Base-by-base conservation (phyloP, 371 early-diverging fungal species). In the Basidiobolus meristosporus region DNA sequence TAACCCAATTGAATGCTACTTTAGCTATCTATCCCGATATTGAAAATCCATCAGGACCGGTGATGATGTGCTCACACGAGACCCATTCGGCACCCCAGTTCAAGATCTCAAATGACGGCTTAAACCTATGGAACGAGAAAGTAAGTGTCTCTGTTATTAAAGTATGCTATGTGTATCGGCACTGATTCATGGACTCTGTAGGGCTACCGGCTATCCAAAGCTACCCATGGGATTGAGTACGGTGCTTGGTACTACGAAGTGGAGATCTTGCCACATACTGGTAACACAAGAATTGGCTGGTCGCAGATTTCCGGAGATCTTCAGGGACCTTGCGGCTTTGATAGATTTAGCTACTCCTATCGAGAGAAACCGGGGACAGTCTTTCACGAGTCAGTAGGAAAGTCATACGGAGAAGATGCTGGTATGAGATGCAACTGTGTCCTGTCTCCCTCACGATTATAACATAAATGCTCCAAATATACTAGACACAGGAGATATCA, bases 171-270 rank as follows among this genome's bases (percentile, higher is more conserved):
- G 17, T 14, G n/a, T 14, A 22, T 14, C 17, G 9, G 20, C 15
- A 11, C 11, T 30, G 2, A 10, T 7, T 7, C 5, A 19, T 6
- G 7, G n/a, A 28, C 3, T 18, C 3, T 6, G 12, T 40, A 51
- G 47, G 81, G 80, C 0, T 81, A 81, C 46, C 55, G 82, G 1
- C 60, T 71, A 67, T 65, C 73, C 28, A 81, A 82, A 48, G 65
- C 82, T 6, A 62, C 71, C 7, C 81, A 82, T 39, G 82, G 81
- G 6, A 68, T 73, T 6, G 64, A 60, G 45, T 56, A 63, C 12
- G 82, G 82, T 2, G 50, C 59, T 5, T 81, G 77, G 77, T 80
- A 78, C 50, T 81, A 54, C 50, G 81, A 81, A 45, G 59, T 60
- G 19, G 38, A 51, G n/a, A 33, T 57, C 2, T 43, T 45, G 11